Evolutionary conservation across 768 basidiomycete species (phyloP).

Genomic region (Gloeopeniophorella convolvens): DNA sequence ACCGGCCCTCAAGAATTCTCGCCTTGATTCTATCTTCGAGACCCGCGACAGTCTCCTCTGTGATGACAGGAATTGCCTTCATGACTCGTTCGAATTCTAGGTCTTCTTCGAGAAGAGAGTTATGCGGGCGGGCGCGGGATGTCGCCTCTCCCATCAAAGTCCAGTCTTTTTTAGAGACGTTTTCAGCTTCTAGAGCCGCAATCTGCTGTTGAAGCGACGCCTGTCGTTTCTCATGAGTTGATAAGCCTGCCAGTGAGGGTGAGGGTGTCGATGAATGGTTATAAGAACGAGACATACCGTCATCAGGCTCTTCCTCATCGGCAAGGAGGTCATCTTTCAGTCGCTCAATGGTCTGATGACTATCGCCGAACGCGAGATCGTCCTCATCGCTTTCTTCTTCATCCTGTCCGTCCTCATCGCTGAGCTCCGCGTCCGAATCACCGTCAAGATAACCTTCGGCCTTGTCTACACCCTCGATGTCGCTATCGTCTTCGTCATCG

Average conservation of each 20-base stretch:
- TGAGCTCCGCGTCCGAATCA: constrained; percentile 23
- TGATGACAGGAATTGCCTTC: constrained; percentile 83
- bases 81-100: constrained; percentile 89
- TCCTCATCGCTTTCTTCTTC: constrained; percentile 22
- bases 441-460: constrained; percentile 25
- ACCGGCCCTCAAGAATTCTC: constrained; percentile 76
- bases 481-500: constrained; percentile 33
- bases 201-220: constrained; percentile 74
- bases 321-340: constrained; percentile 76
- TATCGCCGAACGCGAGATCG: constrained; percentile 27
- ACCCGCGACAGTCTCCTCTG: constrained; percentile 74
- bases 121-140: constrained; percentile 76
- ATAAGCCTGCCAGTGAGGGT: constrained; percentile 43
- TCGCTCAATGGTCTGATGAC: constrained; percentile 51
- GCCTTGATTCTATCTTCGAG: constrained; percentile 90
- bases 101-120: constrained; percentile 89
- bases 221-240: constrained; percentile 77
- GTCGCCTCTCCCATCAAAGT: constrained; percentile 86
- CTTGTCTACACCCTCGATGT: constrained; percentile 18
- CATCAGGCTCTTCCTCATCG: constrained; percentile 50
- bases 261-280: neutral
- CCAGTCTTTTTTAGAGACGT: constrained; percentile 89
- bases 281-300: constrained; percentile 14
- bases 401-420: constrained; percentile 4
- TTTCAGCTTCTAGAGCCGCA: constrained; percentile 72